Evolutionary conservation across 192 early-diverging fungal genomes (phyloP).

Genomic region (Coemansia sp.): DNA sequence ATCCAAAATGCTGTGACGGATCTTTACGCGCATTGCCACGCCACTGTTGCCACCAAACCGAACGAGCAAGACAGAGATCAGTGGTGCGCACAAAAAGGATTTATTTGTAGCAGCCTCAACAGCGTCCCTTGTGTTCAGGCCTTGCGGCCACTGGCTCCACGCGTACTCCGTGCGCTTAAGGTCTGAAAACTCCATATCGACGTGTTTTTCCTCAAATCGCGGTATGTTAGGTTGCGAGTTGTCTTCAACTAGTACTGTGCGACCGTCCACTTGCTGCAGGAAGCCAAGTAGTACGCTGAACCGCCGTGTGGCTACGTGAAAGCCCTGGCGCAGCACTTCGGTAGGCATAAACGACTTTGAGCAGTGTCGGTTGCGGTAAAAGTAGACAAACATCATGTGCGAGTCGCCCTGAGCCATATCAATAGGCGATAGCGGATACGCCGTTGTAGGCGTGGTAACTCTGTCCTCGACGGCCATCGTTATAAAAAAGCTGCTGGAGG

Average conservation of each 20-base stretch:
- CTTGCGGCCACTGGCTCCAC: constrained; percentile 11
- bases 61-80: constrained; percentile 7
- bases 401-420: constrained; percentile 14
- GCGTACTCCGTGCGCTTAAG: neutral
- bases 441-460: neutral
- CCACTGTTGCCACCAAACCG: constrained; percentile 13
- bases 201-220: constrained; percentile 1
- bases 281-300: constrained; percentile 16
- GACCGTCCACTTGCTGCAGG: neutral
- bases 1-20: constrained; percentile 15
- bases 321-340: constrained; percentile 1
- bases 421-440: constrained; percentile 9
- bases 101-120: neutral
- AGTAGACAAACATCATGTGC: constrained; percentile 25
- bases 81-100: neutral
- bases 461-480: neutral
- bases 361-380: constrained; percentile 6
- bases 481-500: too few species aligned
- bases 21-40: constrained; percentile 9
- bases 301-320: neutral
- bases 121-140: constrained; percentile 5
- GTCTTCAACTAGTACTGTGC: neutral
- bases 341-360: constrained; percentile 9
- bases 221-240: neutral
- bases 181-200: neutral